Conservation (phyloP, 768 basidiomycete genomes). For the Russula vinacea region DNA sequence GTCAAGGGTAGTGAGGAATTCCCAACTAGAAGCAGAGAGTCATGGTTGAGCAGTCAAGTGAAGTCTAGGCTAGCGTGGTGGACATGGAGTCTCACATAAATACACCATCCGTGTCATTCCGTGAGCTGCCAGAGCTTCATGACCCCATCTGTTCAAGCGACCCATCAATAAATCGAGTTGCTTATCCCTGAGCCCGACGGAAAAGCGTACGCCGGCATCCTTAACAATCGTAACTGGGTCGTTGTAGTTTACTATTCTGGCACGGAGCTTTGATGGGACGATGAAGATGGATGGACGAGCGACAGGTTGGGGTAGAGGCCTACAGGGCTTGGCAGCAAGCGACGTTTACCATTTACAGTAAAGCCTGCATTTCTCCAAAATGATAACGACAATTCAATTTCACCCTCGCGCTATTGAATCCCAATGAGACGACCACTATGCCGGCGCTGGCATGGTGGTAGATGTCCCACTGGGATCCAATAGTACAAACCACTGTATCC, state of each 20-base stretch:
- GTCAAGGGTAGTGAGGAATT: slow-evolving; percentile 5
- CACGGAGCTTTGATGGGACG: neutral
- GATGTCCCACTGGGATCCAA: no score
- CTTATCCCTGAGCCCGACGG: neutral
- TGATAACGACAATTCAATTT: no score
- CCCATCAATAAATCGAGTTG: neutral
- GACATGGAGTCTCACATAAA: neutral
- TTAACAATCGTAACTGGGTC: neutral
- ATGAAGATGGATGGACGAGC: neutral
- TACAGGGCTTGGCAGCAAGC: no score
- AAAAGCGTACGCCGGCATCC: neutral
- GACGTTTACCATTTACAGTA: no score
- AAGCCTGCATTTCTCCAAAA: no score
- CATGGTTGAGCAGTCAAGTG: neutral
- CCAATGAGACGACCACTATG: no score
- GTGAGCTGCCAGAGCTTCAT: slow-evolving; percentile 11
- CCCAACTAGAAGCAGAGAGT: neutral
- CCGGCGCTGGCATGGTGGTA: no score
- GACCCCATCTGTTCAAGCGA: neutral
- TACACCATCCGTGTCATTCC: neutral
- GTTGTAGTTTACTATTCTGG: slow-evolving; percentile 8
- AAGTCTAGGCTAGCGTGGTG: neutral
- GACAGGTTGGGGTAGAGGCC: neutral
- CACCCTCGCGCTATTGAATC: no score
- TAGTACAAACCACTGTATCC: no score